Evolutionary conservation across 257 asterid species (phyloP).

Genomic region (Buddleja alternifolia): DNA sequence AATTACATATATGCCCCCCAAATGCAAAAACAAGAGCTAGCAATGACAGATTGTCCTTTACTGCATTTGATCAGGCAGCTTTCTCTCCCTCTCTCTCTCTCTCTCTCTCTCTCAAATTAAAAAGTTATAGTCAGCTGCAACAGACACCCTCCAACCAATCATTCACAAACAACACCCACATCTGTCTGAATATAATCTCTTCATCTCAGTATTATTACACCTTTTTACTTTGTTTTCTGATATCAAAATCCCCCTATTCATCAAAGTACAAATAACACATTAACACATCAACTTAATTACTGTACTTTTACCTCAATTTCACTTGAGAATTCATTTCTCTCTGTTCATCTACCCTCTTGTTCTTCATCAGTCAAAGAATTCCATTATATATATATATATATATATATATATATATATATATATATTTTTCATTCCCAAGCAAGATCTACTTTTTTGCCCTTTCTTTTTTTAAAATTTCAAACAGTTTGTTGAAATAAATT

Average conservation of each 20-base stretch:
- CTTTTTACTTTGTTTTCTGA: slow-evolving; percentile 19
- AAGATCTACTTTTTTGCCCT: slow-evolving; percentile 41
- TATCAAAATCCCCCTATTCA: slow-evolving; percentile 27
- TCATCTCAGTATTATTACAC: slow-evolving; percentile 1
- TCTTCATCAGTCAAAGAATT: too few relatives aligned
- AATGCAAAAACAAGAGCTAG: slow-evolving; percentile 24
- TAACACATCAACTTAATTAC: slow-evolving; percentile 15
- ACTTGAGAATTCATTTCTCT: too few relatives aligned
- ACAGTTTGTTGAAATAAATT: slow-evolving; percentile 31
- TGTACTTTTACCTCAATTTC: background rate
- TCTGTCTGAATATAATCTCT: slow-evolving; percentile 28
- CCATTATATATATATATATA: too few relatives aligned
- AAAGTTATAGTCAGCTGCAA: slow-evolving; percentile 40
- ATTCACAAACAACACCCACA: slow-evolving; percentile 36
- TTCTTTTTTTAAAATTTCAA: slow-evolving; percentile 1
- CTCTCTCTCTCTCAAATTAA: slow-evolving; percentile 22
- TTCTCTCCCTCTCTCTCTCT: slow-evolving; percentile 11
- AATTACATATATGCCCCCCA: slow-evolving; percentile 32
- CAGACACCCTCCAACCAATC: slow-evolving; percentile 61
- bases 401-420: too few relatives aligned
- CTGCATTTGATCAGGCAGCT: slow-evolving; percentile 47
- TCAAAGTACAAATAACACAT: slow-evolving; percentile 7
- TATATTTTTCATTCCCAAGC: slow-evolving; percentile 33
- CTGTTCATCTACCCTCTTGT: too few relatives aligned
- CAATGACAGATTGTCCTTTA: slow-evolving; percentile 58